Conservation (phyloP, 2,329 filamentous ascomycete species). For the Aureobasidium musti region DNA sequence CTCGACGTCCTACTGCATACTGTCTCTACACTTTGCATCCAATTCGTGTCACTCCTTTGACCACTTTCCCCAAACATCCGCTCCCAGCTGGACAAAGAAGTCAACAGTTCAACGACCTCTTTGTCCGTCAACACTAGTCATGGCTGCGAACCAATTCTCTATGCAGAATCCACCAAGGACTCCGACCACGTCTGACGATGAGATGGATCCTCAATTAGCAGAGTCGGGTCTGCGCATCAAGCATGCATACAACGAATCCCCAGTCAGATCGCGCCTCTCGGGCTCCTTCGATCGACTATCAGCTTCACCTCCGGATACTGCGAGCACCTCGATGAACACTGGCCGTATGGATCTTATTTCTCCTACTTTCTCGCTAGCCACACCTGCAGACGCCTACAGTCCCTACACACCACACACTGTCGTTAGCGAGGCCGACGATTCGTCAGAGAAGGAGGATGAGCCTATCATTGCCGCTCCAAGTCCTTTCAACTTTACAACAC, state of each 20-base stretch:
- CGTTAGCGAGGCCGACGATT: constrained; percentile 35
- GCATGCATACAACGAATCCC: constrained; percentile 30
- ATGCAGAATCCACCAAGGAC: constrained; percentile 63
- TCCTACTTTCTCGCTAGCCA: constrained; percentile 31
- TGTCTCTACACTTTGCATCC: background rate
- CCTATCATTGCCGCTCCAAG: constrained; percentile 45
- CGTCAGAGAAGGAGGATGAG: constrained; percentile 36
- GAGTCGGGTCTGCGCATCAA: constrained; percentile 34
- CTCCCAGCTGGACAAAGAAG: constrained; percentile 20
- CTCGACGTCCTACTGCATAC: background rate
- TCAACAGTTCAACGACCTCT: constrained; percentile 7
- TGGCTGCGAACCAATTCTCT: constrained; percentile 62
- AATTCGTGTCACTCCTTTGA: constrained; percentile 18
- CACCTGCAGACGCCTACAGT: constrained; percentile 35
- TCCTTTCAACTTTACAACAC: constrained; percentile 93
- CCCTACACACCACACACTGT: constrained; percentile 41
- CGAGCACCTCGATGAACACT: constrained; percentile 19
- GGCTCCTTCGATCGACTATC: constrained; percentile 27
- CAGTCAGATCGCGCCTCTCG: constrained; percentile 25
- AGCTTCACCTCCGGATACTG: constrained; percentile 26
- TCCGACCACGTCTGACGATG: constrained; percentile 62
- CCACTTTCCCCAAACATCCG: constrained; percentile 1
- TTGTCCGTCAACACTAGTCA: constrained; percentile 24
- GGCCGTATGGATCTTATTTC: constrained; percentile 29
- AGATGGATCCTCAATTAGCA: constrained; percentile 37